Conservation (phyloP, 2,329 filamentous ascomycete species). For the Emergomyces orientalis region DNA sequence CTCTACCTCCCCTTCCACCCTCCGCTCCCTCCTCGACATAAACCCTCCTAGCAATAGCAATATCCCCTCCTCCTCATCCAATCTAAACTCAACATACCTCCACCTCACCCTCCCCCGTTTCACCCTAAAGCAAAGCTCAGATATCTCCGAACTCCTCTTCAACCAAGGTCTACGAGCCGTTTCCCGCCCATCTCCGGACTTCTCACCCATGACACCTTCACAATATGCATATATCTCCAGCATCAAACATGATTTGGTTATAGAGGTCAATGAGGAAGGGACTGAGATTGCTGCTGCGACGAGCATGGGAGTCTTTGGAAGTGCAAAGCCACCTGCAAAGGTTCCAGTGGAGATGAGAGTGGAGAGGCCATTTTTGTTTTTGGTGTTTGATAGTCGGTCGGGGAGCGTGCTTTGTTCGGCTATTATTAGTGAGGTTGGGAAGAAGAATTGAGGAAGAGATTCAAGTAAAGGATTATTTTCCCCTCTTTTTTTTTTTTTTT, state of each 20-base stretch:
- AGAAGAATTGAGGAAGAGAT: neutral
- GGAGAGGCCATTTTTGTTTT: constrained; percentile 9
- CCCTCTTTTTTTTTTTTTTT: neutral
- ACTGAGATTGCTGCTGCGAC: constrained; percentile 10
- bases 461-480: neutral
- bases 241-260: constrained; percentile 9
- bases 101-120: constrained; percentile 10
- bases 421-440: constrained; percentile 7
- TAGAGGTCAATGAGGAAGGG: constrained; percentile 11
- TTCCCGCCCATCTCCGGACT: neutral
- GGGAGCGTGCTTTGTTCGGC: constrained; percentile 2
- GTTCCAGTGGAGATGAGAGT: constrained; percentile 7
- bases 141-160: constrained; percentile 3
- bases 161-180: neutral
- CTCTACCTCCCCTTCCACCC: neutral
- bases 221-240: neutral
- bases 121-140: constrained; percentile 3
- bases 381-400: constrained; percentile 7
- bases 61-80: neutral
- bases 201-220: constrained; percentile 2
- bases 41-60: neutral
- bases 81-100: constrained; percentile 1
- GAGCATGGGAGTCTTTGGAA: neutral
- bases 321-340: neutral
- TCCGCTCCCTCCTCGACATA: constrained; percentile 4